A percentile compares a stretch with the other conserved stretches of the same genome.
These are phyloP conservation scores for Haberlea rhodopensis DNA, from an alignment of 257 asterid species.

Conservation along the genomic window DNA sequence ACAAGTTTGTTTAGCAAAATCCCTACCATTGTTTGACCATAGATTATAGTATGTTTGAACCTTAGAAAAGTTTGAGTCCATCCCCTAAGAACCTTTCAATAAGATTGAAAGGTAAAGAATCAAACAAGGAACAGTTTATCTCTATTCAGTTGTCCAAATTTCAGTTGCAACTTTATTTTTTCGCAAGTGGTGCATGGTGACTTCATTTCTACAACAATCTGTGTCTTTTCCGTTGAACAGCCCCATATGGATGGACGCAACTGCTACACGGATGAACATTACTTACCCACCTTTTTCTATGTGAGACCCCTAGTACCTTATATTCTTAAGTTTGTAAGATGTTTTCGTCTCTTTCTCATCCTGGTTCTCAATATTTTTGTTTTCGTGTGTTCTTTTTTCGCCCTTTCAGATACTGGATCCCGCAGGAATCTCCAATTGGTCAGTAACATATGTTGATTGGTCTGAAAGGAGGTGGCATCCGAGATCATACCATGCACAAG, in stretches of 20 bases:
- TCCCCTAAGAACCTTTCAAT: not conserved
- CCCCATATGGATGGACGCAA: constrained; percentile 96
- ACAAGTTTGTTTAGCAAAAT: too few relatives aligned
- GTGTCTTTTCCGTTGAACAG: constrained; percentile 59
- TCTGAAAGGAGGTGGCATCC: constrained; percentile 96
- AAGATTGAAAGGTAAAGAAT: not conserved
- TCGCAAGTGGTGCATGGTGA: not conserved
- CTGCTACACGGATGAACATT: constrained; percentile 98
- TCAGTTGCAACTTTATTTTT: not conserved
- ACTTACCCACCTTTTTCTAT: constrained; percentile 82
- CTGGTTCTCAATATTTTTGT: constrained; percentile 6
- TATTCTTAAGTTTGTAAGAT: constrained; percentile 40
- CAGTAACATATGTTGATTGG: constrained; percentile 91
- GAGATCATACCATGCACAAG: constrained; percentile 64
- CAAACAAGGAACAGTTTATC: not conserved
- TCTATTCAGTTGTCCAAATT: not conserved
- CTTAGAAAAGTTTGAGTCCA: too few relatives aligned
- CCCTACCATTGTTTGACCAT: too few relatives aligned
- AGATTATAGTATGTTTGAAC: too few relatives aligned
- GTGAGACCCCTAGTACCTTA: constrained; percentile 53
- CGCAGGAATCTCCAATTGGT: constrained; percentile 79
- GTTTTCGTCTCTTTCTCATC: constrained; percentile 29
- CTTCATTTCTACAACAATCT: constrained; percentile 44
- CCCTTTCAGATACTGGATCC: constrained; percentile 77
- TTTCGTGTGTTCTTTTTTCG: constrained; percentile 23